Evolutionary conservation across 306 rosid genomes (phyloP), one percentile per base, ranked within the genome.

Genomic region (Canavalia ensiformis): DNA sequence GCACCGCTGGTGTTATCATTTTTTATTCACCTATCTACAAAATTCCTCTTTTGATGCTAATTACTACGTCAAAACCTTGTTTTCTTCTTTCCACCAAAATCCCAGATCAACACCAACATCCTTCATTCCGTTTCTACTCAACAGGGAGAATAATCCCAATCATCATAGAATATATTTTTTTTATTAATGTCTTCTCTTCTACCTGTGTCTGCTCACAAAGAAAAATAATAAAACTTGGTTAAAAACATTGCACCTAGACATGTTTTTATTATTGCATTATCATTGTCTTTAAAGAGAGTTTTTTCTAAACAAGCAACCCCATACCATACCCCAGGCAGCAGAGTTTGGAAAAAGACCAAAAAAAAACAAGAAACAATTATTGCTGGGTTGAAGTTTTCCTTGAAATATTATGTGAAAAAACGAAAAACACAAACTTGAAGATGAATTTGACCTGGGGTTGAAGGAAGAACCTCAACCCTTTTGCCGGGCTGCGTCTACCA

Each of bases 101-200:
- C 88, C 89, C 90, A 88, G 88, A 85, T 85, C 60, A 88, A 80
- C 66, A 56, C 75, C 42, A 47, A 76, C 89, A 86, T 82, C 68
- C 78, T 87, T 80, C 63, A 77, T 76, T 81, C 72, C 64, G 11
- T 56, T 4, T 29, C 69, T 76, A 59, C 67, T 77, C 76, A n/a
- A 78, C 37, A 67, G 18, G 18, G 74, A 59, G 28, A 67, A 78
- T 70, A 76, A 82, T 74, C 75, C 28, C n/a, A 59, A 84, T 56
- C 67, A 64, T 56, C 72, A 42, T 77, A 86, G 68, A 85, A 86
- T 63, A 54, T 44, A 18, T 46, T 5, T 72, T 45, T 47, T 25
- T 75, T 42, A 62, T 67, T 72, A 50, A 84, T 76, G 66, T 67
- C 84, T 72, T 62, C 78, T 58, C 52, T 78, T 62, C 80, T 67